Percentiles rank a stretch among this genome's conserved stretches.
These are phyloP conservation scores for Agastache rugosa DNA, from an alignment of 257 asterid species.

Conservation along the genomic window DNA sequence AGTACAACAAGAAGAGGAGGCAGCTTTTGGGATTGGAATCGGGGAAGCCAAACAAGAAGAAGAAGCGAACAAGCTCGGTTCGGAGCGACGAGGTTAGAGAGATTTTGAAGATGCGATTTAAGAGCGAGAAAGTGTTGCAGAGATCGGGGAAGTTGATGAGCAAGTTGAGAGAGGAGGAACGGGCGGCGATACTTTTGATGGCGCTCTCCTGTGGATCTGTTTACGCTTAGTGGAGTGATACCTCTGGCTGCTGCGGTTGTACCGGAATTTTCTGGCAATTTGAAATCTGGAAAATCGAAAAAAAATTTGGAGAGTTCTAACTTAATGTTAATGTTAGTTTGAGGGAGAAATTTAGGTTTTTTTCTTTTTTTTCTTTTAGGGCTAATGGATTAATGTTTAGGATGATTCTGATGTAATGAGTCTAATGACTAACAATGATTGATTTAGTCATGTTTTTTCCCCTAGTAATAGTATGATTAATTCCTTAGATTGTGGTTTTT, in stretches of 20 bases:
- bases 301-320: slow-evolving; percentile 25
- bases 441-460: slow-evolving; percentile 33
- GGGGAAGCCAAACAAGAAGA: slow-evolving; percentile 48
- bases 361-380: not conserved
- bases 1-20: slow-evolving; percentile 83
- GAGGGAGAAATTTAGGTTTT: slow-evolving; percentile 22
- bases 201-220: slow-evolving; percentile 85
- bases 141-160: slow-evolving; percentile 62
- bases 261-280: slow-evolving; percentile 27
- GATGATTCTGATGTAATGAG: slow-evolving; percentile 40
- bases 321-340: slow-evolving; percentile 35
- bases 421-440: slow-evolving; percentile 50
- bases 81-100: slow-evolving; percentile 42
- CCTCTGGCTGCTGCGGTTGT: slow-evolving; percentile 30
- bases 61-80: slow-evolving; percentile 50
- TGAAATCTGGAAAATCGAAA: not conserved
- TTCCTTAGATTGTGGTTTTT: not conserved
- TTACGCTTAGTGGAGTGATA: slow-evolving; percentile 51
- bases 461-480: slow-evolving; percentile 29
- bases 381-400: slow-evolving; percentile 26
- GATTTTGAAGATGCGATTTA: slow-evolving; percentile 62
- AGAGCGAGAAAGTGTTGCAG: slow-evolving; percentile 50
- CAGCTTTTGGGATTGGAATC: slow-evolving; percentile 66
- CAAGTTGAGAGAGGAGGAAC: slow-evolving; percentile 80
- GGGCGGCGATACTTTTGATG: slow-evolving; percentile 85